A percentile compares a stretch with the other conserved stretches of the same genome.
These are phyloP conservation scores for Arachnomyces sp. DNA, from an alignment of 2,329 filamentous ascomycete genomes.

Conservation along the genomic window DNA sequence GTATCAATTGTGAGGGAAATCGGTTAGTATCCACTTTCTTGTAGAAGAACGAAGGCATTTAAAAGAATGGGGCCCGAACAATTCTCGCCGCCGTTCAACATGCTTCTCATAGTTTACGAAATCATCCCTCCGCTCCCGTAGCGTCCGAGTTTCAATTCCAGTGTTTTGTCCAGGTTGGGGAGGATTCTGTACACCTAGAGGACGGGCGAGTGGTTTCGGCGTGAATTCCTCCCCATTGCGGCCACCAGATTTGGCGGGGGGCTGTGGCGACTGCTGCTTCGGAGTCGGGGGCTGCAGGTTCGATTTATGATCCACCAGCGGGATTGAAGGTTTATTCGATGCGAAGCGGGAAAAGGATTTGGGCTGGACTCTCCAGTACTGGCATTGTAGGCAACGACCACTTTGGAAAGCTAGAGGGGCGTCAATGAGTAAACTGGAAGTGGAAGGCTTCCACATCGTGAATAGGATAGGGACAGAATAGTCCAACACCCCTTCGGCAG, in stretches of 20 bases:
- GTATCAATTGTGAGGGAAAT: neutral
- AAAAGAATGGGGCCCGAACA: constrained; percentile 45
- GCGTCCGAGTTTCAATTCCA: constrained; percentile 60
- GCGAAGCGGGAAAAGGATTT: constrained; percentile 11
- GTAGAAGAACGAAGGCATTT: neutral
- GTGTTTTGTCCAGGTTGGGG: constrained; percentile 74
- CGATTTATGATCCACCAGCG: constrained; percentile 15
- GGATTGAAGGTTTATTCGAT: constrained; percentile 16
- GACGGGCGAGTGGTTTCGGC: constrained; percentile 53
- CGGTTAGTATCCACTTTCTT: constrained; percentile 5
- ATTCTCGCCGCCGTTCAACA: constrained; percentile 61
- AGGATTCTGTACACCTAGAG: constrained; percentile 71
- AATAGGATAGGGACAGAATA: neutral
- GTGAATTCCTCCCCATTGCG: constrained; percentile 26
- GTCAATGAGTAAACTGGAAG: constrained; percentile 16
- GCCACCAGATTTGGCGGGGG: constrained; percentile 28
- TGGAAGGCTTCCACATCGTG: constrained; percentile 25
- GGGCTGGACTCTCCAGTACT: constrained; percentile 21
- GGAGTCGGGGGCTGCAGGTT: constrained; percentile 9
- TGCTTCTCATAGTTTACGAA: constrained; percentile 83
- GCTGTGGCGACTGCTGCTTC: constrained; percentile 12
- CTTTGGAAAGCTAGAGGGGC: constrained; percentile 15
- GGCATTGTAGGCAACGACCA: constrained; percentile 28
- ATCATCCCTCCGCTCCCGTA: constrained; percentile 64
- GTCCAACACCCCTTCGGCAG: no score